Conservation (phyloP, 1,284 basidiomycete species). For the Moniliella sp. region DNA sequence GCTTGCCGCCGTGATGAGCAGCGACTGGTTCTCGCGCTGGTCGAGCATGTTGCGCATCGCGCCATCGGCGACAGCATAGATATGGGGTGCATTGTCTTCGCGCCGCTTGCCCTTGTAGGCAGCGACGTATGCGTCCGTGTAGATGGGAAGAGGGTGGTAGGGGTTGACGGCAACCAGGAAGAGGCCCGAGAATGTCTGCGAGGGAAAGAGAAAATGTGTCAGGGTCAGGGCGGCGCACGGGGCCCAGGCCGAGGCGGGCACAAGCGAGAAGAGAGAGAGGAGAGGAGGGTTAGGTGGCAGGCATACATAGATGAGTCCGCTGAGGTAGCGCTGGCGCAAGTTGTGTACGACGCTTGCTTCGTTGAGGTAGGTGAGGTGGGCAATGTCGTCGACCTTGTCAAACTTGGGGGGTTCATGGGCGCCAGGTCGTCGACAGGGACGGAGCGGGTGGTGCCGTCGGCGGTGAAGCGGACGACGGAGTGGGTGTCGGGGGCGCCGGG, state of each 20-base stretch:
- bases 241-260: constrained; percentile 1
- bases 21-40: constrained; percentile 87
- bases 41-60: constrained; percentile 98
- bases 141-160: constrained; percentile 75
- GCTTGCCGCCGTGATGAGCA: constrained; percentile 94
- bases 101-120: constrained; percentile 77
- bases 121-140: constrained; percentile 71
- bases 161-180: constrained; percentile 97
- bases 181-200: constrained; percentile 73
- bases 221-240: constrained; percentile 8
- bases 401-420: constrained; percentile 78
- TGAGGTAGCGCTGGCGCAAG: constrained; percentile 68
- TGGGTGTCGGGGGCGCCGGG: neutral
- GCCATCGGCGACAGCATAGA: constrained; percentile 86
- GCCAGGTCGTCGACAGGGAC: constrained; percentile 23
- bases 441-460: constrained; percentile 1
- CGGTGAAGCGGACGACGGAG: neutral
- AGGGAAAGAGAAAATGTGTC: neutral
- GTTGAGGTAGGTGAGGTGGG: constrained; percentile 88
- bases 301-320: constrained; percentile 81
- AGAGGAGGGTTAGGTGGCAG: constrained; percentile 1
- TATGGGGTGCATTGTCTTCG: constrained; percentile 88
- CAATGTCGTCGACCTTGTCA: constrained; percentile 90
- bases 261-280: constrained; percentile 1
- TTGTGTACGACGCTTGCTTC: constrained; percentile 97